Percentiles rank a stretch among this genome's conserved stretches.
Evolutionary conservation across 164 flowering plant species (phyloP).

Genomic region (Annona cherimola): DNA sequence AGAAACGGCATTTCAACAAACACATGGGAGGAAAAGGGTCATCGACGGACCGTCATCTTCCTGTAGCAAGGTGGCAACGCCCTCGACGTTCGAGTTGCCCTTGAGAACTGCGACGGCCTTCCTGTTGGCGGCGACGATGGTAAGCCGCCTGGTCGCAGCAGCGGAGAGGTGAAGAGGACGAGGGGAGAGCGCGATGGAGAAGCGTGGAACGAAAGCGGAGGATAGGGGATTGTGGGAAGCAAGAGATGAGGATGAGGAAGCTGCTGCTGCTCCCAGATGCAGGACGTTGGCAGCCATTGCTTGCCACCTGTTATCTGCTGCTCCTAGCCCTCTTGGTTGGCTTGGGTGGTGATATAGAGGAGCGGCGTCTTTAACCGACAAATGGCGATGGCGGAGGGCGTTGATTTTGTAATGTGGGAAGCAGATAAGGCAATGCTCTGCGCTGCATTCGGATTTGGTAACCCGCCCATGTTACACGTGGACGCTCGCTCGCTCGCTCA

Average conservation of each 20-base stretch:
- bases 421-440: no score
- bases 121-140: slow-evolving; percentile 58
- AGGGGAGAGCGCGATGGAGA: slow-evolving; percentile 25
- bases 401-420: no score
- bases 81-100: slow-evolving; percentile 67
- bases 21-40: not conserved
- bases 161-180: slow-evolving; percentile 17
- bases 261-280: slow-evolving; percentile 25
- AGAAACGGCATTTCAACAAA: no score
- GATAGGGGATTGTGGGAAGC: slow-evolving; percentile 20
- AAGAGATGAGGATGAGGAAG: slow-evolving; percentile 18
- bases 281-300: slow-evolving; percentile 42
- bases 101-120: slow-evolving; percentile 91
- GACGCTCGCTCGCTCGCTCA: no score
- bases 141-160: slow-evolving; percentile 26
- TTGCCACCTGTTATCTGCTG: no score
- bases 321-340: no score
- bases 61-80: slow-evolving; percentile 73
- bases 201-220: slow-evolving; percentile 43
- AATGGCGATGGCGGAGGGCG: no score
- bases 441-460: no score
- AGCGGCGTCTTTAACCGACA: no score
- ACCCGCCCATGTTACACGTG: no score
- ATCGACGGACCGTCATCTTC: slow-evolving; percentile 54
- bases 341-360: no score